phyloP scores from a whole-genome alignment of 768 basidiomycete genomes.

The Tylopilus intermedius region DNA sequence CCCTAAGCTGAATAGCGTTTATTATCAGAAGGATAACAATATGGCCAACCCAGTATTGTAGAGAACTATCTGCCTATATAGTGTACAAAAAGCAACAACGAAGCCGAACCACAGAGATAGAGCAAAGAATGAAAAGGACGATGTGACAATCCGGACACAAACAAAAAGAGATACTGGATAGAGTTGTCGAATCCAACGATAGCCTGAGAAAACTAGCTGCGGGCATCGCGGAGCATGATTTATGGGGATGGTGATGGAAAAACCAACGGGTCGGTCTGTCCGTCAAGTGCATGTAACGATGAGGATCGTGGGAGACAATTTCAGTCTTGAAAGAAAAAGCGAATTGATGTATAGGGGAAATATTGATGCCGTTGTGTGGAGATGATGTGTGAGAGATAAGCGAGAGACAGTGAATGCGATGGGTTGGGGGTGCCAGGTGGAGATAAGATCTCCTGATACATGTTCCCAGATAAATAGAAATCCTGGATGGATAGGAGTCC shows the following conservation, averaged over 20 bases:
- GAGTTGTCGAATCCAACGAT: constrained; percentile 12
- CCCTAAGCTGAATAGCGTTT: constrained; percentile 35
- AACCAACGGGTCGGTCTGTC: constrained; percentile 18
- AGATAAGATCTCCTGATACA: constrained; percentile 28
- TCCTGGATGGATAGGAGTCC: constrained; percentile 29
- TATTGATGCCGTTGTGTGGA: constrained; percentile 25
- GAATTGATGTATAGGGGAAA: constrained; percentile 20
- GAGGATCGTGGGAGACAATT: constrained; percentile 8
- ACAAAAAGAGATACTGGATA: constrained; percentile 14
- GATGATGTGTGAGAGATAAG: constrained; percentile 25
- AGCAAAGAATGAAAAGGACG: constrained; percentile 17
- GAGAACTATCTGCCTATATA: constrained; percentile 42
- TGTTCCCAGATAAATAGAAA: constrained; percentile 31
- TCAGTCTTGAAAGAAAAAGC: constrained; percentile 16
- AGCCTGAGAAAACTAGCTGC: constrained; percentile 7
- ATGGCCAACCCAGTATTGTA: constrained; percentile 53
- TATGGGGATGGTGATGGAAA: constrained; percentile 9
- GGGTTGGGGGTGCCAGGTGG: constrained; percentile 21
- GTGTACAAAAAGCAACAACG: constrained; percentile 32
- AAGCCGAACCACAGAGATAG: constrained; percentile 19
- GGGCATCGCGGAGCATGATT: constrained; percentile 14
- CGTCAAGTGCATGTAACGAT: constrained; percentile 19
- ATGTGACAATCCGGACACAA: constrained; percentile 15
- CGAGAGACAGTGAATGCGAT: constrained; percentile 22
- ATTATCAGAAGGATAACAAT: constrained; percentile 62